These are phyloP conservation scores for Rhodosporidiobolus sp. DNA, from an alignment of 768 basidiomycete genomes.

Conservation along the genomic window DNA sequence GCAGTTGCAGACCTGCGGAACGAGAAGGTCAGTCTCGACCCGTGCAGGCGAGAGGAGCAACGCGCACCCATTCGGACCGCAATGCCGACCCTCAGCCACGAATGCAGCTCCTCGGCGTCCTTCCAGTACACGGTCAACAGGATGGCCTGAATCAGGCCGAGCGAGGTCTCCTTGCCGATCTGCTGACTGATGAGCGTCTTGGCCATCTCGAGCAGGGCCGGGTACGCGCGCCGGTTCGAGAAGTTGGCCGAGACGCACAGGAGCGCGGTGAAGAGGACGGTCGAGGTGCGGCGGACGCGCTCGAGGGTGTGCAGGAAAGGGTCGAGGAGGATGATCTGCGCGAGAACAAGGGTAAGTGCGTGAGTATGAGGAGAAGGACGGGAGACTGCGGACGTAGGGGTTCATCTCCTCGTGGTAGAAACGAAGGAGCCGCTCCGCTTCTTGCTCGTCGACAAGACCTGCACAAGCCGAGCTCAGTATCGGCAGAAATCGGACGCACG, in stretches of 20 bases:
- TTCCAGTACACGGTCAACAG: slow-evolving; percentile 25
- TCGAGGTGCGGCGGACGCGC: slow-evolving; percentile 3
- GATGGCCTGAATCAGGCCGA: slow-evolving; percentile 22
- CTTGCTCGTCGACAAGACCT: too few species aligned
- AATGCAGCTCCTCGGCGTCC: neutral
- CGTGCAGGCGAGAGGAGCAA: neutral
- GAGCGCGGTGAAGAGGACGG: slow-evolving; percentile 21
- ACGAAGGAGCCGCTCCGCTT: too few species aligned
- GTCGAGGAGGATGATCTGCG: too few species aligned
- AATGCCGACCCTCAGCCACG: slow-evolving; percentile 16
- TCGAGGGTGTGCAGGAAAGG: too few species aligned
- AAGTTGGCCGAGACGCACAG: slow-evolving; percentile 30
- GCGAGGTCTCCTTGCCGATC: slow-evolving; percentile 5
- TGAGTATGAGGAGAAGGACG: too few species aligned
- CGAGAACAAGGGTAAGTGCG: too few species aligned
- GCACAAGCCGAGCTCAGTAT: too few species aligned
- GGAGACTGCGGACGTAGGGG: too few species aligned
- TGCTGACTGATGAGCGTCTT: slow-evolving; percentile 7
- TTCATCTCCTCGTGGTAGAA: too few species aligned
- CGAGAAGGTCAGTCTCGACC: too few species aligned
- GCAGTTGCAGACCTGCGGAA: too few species aligned
- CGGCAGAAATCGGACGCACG: too few species aligned
- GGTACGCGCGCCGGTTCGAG: slow-evolving; percentile 12
- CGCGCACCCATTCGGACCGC: slow-evolving; percentile 5
- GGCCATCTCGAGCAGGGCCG: slow-evolving; percentile 1